Evolutionary conservation across 768 basidiomycete genomes (phyloP).

Genomic region (Russula lepida): DNA sequence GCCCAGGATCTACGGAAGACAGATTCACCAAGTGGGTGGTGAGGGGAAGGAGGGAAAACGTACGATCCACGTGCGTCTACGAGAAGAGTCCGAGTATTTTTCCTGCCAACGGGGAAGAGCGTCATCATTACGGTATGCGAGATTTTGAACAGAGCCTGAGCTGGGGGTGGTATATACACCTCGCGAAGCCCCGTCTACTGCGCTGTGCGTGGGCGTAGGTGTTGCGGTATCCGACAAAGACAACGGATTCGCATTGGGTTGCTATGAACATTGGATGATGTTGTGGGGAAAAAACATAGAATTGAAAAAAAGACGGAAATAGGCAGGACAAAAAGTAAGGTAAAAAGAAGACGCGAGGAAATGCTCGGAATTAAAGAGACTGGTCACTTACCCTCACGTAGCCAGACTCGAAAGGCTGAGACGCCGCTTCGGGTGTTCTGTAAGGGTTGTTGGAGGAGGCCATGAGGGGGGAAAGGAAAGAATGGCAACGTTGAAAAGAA

Average conservation of each 20-base stretch:
- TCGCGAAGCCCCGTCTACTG: neutral
- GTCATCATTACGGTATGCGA: neutral
- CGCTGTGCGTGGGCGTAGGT: neutral
- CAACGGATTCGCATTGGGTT: neutral
- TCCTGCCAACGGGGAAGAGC: constrained; percentile 3
- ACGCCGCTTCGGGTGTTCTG: constrained; percentile 2
- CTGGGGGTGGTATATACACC: constrained; percentile 2
- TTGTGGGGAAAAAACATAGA: neutral
- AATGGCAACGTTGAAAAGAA: neutral
- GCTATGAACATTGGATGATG: constrained; percentile 1
- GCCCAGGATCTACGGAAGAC: constrained; percentile 41
- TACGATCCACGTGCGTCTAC: constrained; percentile 16
- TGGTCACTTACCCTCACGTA: neutral
- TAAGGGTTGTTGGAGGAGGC: constrained; percentile 8
- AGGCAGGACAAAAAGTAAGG: no score
- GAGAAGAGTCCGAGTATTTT: neutral
- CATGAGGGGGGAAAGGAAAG: neutral
- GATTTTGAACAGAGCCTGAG: neutral
- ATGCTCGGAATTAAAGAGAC: neutral
- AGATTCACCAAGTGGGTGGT: neutral
- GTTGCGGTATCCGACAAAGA: neutral
- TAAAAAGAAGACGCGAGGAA: neutral
- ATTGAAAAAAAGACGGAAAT: neutral
- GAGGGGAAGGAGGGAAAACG: neutral
- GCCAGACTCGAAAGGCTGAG: neutral